Evolutionary conservation across 108 stramenopile species (phyloP), one percentile per base, ranked within the genome.

Genomic region (Nitzschia putrida): DNA sequence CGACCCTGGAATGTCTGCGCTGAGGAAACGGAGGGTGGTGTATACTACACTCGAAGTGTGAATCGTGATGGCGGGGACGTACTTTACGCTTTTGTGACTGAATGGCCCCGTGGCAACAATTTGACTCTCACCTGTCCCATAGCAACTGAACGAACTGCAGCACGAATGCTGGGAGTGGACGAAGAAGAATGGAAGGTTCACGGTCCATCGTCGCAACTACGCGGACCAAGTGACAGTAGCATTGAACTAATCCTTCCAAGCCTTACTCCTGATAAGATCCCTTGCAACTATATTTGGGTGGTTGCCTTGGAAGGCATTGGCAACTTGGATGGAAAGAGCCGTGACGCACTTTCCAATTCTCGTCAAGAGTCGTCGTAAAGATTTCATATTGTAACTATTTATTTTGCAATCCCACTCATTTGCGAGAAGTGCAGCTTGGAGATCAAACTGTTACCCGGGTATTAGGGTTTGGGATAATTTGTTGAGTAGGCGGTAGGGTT

Each of bases 221-320:
- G 5, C 22, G 44, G 7, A 34, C 29, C 29, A 14, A 24, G 29
- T 5, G 38, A 23, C 13, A 25, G 38, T 16, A 8, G 39, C 12
- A 65, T 76, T 49, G 24, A 22, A 5, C 55, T 83, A 23, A 8
- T 49, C 12, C 61, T 83, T n/a, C 82, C 82, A 41, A 22, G 24
- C 26, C 43, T 83, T 42, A 80, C 74, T 8, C 82, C 82, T 20
- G 67, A 66, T 44, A 61, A 45, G 42, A 50, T 83, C 12, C 82
- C 82, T 40, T 83, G 82, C 38, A 57, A 77, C 57, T 74, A 83
- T 63, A 68, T 79, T 16, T 83, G 82, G 82, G 79, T 71, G 9
- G 37, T 83, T 40, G 63, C 64, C 2, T 53, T 83, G 21, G 65
- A 72, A 39, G 64, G 51, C 25, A 18, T 82, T 5, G 45, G 23